Percentiles rank a stretch among this genome's conserved stretches.
Conservation (phyloP, 1,139 yeast species). For the Pichia sp. region DNA sequence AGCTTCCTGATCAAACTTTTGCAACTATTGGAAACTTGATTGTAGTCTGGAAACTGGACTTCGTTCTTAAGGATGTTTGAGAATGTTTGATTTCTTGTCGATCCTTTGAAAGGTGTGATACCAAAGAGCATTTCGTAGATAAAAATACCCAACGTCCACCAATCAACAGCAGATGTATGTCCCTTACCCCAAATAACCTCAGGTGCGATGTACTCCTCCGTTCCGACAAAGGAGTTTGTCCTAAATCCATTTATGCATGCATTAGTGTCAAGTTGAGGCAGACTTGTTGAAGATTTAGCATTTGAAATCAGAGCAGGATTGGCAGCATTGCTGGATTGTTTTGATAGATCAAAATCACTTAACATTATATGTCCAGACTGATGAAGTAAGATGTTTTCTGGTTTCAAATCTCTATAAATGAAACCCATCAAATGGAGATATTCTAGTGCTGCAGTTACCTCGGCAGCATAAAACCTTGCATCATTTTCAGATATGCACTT, state of each 20-base stretch:
- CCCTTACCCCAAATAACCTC: constrained; percentile 97
- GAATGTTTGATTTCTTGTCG: constrained; percentile 81
- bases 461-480: constrained; percentile 93
- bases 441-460: constrained; percentile 95
- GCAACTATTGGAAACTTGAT: constrained; percentile 65
- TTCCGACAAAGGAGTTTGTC: constrained; percentile 96
- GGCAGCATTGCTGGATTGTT: constrained; percentile 71
- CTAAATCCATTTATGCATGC: constrained; percentile 94
- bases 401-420: constrained; percentile 90
- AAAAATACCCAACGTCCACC: constrained; percentile 98
- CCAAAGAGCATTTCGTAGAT: constrained; percentile 93
- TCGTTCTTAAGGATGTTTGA: constrained; percentile 82
- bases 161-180: constrained; percentile 95
- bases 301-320: constrained; percentile 41
- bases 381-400: constrained; percentile 88
- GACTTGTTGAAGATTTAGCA: constrained; percentile 29
- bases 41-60: constrained; percentile 51
- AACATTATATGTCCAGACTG: constrained; percentile 98
- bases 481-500: constrained; percentile 84
- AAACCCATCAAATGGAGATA: constrained; percentile 95
- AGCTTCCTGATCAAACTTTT: constrained; percentile 75
- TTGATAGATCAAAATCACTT: constrained; percentile 92
- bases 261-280: constrained; percentile 70
- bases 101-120: constrained; percentile 93
- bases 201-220: constrained; percentile 97